Evolutionary conservation across 1,284 basidiomycete genomes (phyloP), one percentile per base, ranked within the genome.

Genomic region (Ustilago tritici): DNA sequence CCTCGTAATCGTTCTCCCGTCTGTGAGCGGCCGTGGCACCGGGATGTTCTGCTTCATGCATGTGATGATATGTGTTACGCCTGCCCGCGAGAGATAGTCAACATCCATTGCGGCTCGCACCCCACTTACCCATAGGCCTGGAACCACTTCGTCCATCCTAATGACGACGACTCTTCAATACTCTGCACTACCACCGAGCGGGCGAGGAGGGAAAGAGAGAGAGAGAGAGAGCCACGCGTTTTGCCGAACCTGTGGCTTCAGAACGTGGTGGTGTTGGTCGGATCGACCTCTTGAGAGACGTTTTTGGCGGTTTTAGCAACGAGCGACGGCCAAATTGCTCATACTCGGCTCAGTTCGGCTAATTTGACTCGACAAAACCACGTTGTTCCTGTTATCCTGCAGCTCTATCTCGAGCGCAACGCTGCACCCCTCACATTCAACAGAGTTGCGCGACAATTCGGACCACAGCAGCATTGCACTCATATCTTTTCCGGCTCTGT

Each of bases 61-160:
- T 1, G 74, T 79, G 49, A 84, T 67, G 41, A 84, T 76, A 57
- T 80, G 76, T 0, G 78, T 80, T 40, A 84, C 52, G 32, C 80
- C 78, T 4, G 82, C 82, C 5, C 63, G 63, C 17, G 50, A 63
- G 31, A 84, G 79, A 36, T 81, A 81, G 46, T 80, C 76, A 31
- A 47, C 36, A n/a, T 81, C 71, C 52, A 84, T 64, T 11, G 82
- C 81, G 8, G 78, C 78, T 8, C 76, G 67, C 10, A 84, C 74
- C 15, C 81, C 78, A 32, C 82, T 81, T 6, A 84, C 68, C 79
- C 82, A 84, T 11, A 84, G 67, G 17, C 76, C 73, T 0, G 82
- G 82, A n/a, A 82, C 61, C 17, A 84, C 56, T 46, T 84, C 81
- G 65, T 84, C 83, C 83, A 84, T 84, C 38, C n/a, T 58, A 15